Evolutionary conservation across 768 basidiomycete species (phyloP).

Genomic region (Lentinus tigrinus): DNA sequence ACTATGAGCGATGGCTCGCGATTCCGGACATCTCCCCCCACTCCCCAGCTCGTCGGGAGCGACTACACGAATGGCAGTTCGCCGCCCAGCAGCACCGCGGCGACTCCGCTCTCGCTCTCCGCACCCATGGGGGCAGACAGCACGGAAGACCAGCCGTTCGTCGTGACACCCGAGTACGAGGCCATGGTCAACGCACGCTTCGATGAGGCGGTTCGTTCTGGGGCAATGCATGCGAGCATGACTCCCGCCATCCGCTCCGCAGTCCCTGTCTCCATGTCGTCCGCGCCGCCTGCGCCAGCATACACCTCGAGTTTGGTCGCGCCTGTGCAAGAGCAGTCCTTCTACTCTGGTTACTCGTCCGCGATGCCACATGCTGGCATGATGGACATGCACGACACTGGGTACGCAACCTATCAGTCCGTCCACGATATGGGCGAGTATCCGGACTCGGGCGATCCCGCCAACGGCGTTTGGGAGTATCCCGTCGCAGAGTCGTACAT

Average conservation of each 20-base stretch:
- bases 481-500: neutral
- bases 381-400: neutral
- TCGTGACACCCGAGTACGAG: conserved; percentile 29
- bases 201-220: conserved; percentile 26
- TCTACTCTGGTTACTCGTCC: neutral
- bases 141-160: conserved; percentile 27
- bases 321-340: neutral
- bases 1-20: conserved; percentile 4
- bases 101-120: conserved; percentile 15
- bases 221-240: conserved; percentile 28
- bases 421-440: neutral
- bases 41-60: neutral
- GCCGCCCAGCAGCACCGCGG: conserved; percentile 12
- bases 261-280: neutral
- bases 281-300: neutral
- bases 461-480: conserved; percentile 3
- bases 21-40: neutral
- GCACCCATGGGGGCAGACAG: conserved; percentile 14
- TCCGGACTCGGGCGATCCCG: too few species aligned
- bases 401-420: neutral
- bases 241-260: conserved; percentile 13
- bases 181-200: conserved; percentile 26
- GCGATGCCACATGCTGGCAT: neutral
- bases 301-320: neutral
- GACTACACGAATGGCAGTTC: conserved; percentile 15